Evolutionary conservation across 352 stramenopile genomes (phyloP), one percentile per base, ranked within the genome.

Genomic region (Blastocystis hominis): DNA sequence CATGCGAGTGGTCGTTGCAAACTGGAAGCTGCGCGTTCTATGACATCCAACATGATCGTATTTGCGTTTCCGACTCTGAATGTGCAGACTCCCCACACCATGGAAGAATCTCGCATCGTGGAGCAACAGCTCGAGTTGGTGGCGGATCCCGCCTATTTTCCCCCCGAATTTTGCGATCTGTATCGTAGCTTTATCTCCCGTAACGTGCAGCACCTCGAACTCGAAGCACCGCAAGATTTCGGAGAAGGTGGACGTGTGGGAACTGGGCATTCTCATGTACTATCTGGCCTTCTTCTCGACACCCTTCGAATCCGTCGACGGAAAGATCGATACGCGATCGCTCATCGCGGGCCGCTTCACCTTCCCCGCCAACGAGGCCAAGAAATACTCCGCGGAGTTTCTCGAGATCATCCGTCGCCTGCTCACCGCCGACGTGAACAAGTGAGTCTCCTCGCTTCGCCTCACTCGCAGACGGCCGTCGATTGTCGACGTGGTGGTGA

Each of bases 231-330:
- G 75, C 30, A 75, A 72, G 62, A 86, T 86, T n/a, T 70, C 75
- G 1, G 75, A 86, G 38, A 86, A 86, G 62, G 75, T 86, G 62
- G 75, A 86, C 50, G 62, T 86, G 9, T 86, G 75, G 75, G 75
- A 86, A n/a, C 50, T 86, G 24, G 75, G 75, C n/a, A 86, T 86
- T 55, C 75, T 86, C 38, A 75, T 75, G 56, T 86, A 86, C 38
- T 86, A 75, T 30, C 54, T 86, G 36, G 75, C 75, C 1, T 86
- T 86, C 75, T 86, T 70, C 47, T 75, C 75, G 3, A 86, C 75
- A 53, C 75, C 75, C n/a, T 86, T 86, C 47, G 75, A 75, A 38
- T 54, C 36, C 3, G 47, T 75, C 1, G 62, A 86, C 50, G 75
- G 75, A 17, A 69, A 75, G 46, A 75, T 68, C 24, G 62, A 86